A percentile compares a stretch with the other conserved stretches of the same genome.
Evolutionary conservation across 2,329 filamentous ascomycete genomes (phyloP).

Genomic region (Cladosporium sp.): DNA sequence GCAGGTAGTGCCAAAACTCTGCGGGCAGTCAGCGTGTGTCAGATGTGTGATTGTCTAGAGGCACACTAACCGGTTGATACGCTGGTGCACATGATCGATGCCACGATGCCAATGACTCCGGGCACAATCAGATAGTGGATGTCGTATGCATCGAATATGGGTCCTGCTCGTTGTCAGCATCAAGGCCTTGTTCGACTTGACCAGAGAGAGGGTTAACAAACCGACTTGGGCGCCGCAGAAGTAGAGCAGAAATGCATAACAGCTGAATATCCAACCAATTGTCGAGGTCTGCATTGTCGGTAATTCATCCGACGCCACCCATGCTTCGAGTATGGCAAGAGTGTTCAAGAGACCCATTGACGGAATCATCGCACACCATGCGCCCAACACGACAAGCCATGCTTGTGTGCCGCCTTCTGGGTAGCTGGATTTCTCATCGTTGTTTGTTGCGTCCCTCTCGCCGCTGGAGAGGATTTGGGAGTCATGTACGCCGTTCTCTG

Average conservation of each 20-base stretch:
- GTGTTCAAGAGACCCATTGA: slow-evolving; percentile 9
- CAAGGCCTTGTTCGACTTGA: no score
- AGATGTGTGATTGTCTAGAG: no score
- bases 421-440: background rate
- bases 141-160: slow-evolving; percentile 26
- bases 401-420: slow-evolving; percentile 6
- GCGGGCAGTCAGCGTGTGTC: background rate
- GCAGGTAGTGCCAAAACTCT: slow-evolving; percentile 26
- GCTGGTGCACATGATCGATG: background rate
- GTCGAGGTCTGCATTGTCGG: background rate
- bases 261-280: slow-evolving; percentile 28
- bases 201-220: no score
- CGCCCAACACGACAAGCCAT: slow-evolving; percentile 5
- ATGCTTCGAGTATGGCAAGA: background rate
- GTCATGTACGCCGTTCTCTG: no score
- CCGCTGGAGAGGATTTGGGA: no score
- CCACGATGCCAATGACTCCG: background rate
- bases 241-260: slow-evolving; percentile 26
- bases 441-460: background rate
- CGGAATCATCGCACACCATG: slow-evolving; percentile 8
- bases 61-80: background rate
- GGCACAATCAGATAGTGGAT: background rate
- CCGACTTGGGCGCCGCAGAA: slow-evolving; percentile 24
- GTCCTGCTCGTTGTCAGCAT: slow-evolving; percentile 4
- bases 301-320: background rate